A percentile compares a stretch with the other conserved stretches of the same genome.
phyloP scores from a whole-genome alignment of 2,329 filamentous ascomycete genomes.

The Xylariomycetidae sp. region DNA sequence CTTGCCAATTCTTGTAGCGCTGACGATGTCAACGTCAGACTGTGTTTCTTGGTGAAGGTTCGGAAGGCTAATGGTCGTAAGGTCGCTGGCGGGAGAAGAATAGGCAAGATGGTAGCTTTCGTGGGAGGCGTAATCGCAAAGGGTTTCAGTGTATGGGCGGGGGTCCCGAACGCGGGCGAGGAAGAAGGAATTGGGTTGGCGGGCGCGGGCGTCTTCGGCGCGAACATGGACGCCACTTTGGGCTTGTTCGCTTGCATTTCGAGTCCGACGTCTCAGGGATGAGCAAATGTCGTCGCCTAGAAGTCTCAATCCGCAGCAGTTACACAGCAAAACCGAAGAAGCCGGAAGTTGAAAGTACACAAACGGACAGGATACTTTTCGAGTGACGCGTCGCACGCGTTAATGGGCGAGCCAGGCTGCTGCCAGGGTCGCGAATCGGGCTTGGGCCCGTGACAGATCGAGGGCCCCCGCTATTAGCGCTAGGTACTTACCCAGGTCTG shows the following conservation, averaged over 20 bases:
- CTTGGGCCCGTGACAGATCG: neutral
- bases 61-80: constrained; percentile 87
- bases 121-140: constrained; percentile 45
- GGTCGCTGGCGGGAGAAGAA: constrained; percentile 80
- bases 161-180: constrained; percentile 85
- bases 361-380: neutral
- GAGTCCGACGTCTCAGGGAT: neutral
- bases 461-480: too few relatives aligned
- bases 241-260: constrained; percentile 24
- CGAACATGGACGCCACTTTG: constrained; percentile 32
- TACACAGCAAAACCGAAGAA: too few relatives aligned
- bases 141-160: constrained; percentile 68
- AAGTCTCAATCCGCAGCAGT: too few relatives aligned
- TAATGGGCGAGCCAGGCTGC: too few relatives aligned
- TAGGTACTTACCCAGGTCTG: too few relatives aligned
- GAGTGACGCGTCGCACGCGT: constrained; percentile 24
- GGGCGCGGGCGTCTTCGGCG: constrained; percentile 28
- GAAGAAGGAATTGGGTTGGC: constrained; percentile 72
- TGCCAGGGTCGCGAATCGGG: constrained; percentile 9
- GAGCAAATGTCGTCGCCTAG: neutral
- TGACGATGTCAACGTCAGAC: constrained; percentile 81
- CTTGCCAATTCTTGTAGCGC: constrained; percentile 77
- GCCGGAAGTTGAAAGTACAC: neutral
- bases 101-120: constrained; percentile 69
- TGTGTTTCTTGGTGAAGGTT: constrained; percentile 96